These are phyloP conservation scores for Nissolia schottii DNA, from an alignment of 306 rosid species.

Conservation along the genomic window DNA sequence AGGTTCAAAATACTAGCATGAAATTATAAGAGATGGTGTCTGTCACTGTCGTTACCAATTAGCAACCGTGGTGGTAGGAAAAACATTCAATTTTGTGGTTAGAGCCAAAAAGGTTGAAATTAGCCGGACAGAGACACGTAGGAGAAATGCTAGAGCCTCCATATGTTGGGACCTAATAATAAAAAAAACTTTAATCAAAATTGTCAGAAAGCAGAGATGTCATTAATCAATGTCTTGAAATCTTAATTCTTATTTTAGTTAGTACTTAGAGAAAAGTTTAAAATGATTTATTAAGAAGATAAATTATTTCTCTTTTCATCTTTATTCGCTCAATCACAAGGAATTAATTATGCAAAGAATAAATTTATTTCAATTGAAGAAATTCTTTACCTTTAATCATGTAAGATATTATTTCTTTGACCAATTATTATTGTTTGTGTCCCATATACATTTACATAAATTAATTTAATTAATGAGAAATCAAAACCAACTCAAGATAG, in stretches of 20 bases:
- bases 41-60: slow-evolving; percentile 4
- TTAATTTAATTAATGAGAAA: not conserved
- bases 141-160: not conserved
- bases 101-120: slow-evolving; percentile 14
- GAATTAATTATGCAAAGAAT: not conserved
- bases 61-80: not conserved
- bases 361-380: not conserved
- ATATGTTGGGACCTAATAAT: not conserved
- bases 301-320: not conserved
- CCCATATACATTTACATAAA: not conserved
- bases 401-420: not conserved
- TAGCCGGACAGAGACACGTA: not conserved
- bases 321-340: not conserved
- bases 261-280: too few relatives aligned
- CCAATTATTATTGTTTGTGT: not conserved
- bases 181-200: not conserved
- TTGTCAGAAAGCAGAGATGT: too few relatives aligned
- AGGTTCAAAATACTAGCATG: not conserved
- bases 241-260: too few relatives aligned
- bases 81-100: slow-evolving; percentile 5
- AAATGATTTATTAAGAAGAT: too few relatives aligned
- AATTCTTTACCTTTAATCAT: not conserved
- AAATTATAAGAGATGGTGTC: not conserved
- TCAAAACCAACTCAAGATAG: not conserved
- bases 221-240: too few relatives aligned